These are phyloP conservation scores for Suillus alpinus DNA, from an alignment of 768 basidiomycete species.

Conservation along the genomic window DNA sequence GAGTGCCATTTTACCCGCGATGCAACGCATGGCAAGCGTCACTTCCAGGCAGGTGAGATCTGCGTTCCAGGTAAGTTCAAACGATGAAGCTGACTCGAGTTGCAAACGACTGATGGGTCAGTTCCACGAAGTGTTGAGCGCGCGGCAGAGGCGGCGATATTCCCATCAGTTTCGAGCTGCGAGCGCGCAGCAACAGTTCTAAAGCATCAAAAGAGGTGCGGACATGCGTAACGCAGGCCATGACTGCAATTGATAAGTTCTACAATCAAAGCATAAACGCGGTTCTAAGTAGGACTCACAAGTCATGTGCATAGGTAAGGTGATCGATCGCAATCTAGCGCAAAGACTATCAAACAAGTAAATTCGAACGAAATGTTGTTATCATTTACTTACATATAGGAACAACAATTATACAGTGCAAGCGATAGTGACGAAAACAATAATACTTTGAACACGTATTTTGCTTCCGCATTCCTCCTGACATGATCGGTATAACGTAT, in stretches of 20 bases:
- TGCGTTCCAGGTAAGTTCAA: conserved; percentile 52
- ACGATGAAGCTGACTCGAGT: not conserved
- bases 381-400: not conserved
- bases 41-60: conserved; percentile 72
- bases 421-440: conserved; percentile 6
- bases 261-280: not conserved
- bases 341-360: not conserved
- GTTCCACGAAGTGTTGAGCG: not conserved
- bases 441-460: not conserved
- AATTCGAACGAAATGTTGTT: not conserved
- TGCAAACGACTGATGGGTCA: not conserved
- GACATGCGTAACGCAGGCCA: not conserved
- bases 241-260: not conserved
- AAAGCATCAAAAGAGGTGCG: not conserved
- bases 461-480: not conserved
- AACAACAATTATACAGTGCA: not conserved
- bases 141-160: not conserved
- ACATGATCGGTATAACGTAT: conserved; percentile 2
- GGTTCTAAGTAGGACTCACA: not conserved
- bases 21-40: conserved; percentile 56
- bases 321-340: not conserved
- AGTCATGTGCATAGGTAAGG: not conserved
- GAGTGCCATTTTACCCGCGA: not conserved
- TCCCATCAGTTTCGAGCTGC: not conserved
- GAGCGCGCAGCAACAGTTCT: not conserved